Conservation (phyloP, 2,329 filamentous ascomycete genomes). For the Ceratocystis huliohia region DNA sequence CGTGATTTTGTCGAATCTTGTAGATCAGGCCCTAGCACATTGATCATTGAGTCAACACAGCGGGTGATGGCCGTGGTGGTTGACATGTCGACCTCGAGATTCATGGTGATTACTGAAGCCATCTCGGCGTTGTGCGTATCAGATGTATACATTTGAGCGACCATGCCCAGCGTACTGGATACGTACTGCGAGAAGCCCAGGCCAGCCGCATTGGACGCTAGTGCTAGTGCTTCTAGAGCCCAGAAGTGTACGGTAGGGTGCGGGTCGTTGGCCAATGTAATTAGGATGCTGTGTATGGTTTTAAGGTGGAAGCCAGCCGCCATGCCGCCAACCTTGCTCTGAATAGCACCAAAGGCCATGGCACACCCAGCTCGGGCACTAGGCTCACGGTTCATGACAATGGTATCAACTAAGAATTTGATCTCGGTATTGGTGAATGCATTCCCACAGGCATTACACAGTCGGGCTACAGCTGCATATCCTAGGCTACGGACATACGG, state of each 20-base stretch:
- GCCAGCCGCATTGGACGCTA: conserved; percentile 82
- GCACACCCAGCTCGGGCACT: conserved; percentile 89
- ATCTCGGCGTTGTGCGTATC: conserved; percentile 86
- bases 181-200: conserved; percentile 86
- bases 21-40: conserved; percentile 86
- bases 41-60: conserved; percentile 89
- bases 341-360: conserved; percentile 82
- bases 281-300: conserved; percentile 93
- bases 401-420: conserved; percentile 83
- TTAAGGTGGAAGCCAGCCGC: conserved; percentile 92
- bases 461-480: conserved; percentile 69
- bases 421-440: conserved; percentile 80
- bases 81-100: conserved; percentile 73
- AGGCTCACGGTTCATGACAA: conserved; percentile 85
- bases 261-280: conserved; percentile 91
- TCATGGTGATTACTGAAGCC: conserved; percentile 68
- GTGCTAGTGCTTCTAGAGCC: conserved; percentile 77
- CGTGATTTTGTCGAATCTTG: conserved; percentile 87
- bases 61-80: conserved; percentile 73
- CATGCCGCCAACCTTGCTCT: conserved; percentile 94
- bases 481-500: conserved; percentile 76
- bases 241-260: conserved; percentile 94
- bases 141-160: conserved; percentile 81
- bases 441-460: conserved; percentile 77
- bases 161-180: conserved; percentile 79